Evolutionary conservation across 1,139 yeast genomes (phyloP).

Genomic region (Geotrichum armillariae): DNA sequence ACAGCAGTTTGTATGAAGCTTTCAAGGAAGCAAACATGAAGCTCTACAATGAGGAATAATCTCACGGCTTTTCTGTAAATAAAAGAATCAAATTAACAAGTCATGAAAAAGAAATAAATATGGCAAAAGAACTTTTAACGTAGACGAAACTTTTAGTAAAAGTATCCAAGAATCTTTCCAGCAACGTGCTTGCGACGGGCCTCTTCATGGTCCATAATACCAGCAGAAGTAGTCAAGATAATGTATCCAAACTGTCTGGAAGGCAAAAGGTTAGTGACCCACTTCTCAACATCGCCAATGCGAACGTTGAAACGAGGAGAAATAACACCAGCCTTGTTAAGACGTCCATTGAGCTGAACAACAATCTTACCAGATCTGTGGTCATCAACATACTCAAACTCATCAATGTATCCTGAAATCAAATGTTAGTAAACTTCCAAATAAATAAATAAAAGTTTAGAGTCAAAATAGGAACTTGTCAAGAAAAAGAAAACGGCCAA

Average conservation of each 20-base stretch:
- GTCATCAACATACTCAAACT: constrained; percentile 97
- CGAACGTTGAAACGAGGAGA: constrained; percentile 98
- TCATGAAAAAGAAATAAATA: not conserved
- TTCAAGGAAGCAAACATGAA: constrained; percentile 4
- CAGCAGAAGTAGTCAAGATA: constrained; percentile 97
- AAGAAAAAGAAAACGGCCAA: constrained; percentile 74
- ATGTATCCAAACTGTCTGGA: constrained; percentile 99
- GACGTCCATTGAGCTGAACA: constrained; percentile 95
- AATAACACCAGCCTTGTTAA: constrained; percentile 98
- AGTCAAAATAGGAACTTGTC: too few relatives aligned
- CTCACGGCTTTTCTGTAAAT: not conserved
- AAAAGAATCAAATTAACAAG: not conserved
- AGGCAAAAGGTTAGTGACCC: constrained; percentile 97
- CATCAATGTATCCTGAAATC: constrained; percentile 85
- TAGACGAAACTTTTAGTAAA: constrained; percentile 54
- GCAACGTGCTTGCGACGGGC: constrained; percentile 99
- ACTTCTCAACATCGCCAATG: constrained; percentile 90
- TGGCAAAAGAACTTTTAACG: constrained; percentile 8
- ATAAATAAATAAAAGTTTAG: constrained; percentile 11
- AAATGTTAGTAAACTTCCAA: constrained; percentile 36
- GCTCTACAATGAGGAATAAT: constrained; percentile 1
- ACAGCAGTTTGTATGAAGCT: constrained; percentile 1
- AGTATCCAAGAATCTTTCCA: constrained; percentile 96
- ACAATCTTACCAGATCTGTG: constrained; percentile 99
- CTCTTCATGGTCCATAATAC: constrained; percentile 99